These are phyloP conservation scores for Houttuynia cordata DNA, from an alignment of 164 flowering plant species.

Conservation along the genomic window DNA sequence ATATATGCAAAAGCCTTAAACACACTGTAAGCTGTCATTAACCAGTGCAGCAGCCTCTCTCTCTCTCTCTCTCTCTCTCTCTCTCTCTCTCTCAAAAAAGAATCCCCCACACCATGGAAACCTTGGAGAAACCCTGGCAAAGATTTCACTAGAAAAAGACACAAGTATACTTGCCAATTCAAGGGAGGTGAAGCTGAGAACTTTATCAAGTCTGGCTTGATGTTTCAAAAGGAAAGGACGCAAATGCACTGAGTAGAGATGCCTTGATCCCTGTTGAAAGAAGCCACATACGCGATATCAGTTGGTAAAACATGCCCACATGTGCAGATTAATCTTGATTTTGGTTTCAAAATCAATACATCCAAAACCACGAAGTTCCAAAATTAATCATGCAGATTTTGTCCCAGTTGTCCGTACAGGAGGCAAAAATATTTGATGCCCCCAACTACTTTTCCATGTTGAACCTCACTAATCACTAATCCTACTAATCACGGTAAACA, in stretches of 20 bases:
- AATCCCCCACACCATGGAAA: neutral
- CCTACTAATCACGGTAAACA: no score
- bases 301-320: neutral
- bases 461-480: no score
- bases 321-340: no score
- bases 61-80: no score
- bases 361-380: no score
- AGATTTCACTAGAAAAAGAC: neutral
- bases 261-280: conserved; percentile 47
- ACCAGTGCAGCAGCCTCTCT: no score
- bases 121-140: neutral
- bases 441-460: no score
- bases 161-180: conserved; percentile 35
- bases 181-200: conserved; percentile 20
- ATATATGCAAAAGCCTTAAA: neutral
- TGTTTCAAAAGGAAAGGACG: conserved; percentile 66
- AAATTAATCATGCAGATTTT: no score
- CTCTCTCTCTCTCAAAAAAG: neutral
- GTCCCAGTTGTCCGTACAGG: no score
- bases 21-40: neutral
- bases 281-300: neutral
- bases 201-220: conserved; percentile 38
- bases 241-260: conserved; percentile 34
- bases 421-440: no score
- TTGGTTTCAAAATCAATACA: no score